phyloP scores from a whole-genome alignment of 2,329 filamentous ascomycete genomes.

The Microdochium nivale region DNA sequence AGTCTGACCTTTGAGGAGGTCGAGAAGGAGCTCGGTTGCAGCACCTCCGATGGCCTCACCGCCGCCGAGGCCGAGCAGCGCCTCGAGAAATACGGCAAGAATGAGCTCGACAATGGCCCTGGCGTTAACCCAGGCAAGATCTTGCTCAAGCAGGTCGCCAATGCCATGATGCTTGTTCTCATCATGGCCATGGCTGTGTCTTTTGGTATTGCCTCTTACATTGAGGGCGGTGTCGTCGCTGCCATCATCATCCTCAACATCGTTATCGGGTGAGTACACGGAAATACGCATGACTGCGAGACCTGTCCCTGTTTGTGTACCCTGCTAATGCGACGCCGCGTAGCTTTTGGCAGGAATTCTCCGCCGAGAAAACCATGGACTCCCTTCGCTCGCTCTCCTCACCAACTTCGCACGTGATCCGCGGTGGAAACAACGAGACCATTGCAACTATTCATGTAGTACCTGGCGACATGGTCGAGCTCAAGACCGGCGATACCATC shows the following conservation, averaged over 20 bases:
- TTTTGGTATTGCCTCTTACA: constrained; percentile 49
- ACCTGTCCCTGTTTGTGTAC: constrained; percentile 11
- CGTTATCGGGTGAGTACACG: constrained; percentile 28
- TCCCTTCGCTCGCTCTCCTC: constrained; percentile 34
- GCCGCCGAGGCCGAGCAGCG: constrained; percentile 54
- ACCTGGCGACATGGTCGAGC: constrained; percentile 46
- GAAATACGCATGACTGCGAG: constrained; percentile 41
- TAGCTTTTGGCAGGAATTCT: constrained; percentile 32
- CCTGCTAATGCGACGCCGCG: not conserved
- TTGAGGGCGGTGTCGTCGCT: constrained; percentile 50
- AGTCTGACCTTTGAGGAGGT: constrained; percentile 18
- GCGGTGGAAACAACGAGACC: constrained; percentile 28
- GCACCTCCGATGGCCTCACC: constrained; percentile 51
- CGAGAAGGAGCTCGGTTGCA: constrained; percentile 28
- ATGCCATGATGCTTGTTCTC: constrained; percentile 60
- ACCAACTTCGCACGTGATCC: constrained; percentile 32
- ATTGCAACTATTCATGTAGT: constrained; percentile 37
- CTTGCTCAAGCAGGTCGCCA: constrained; percentile 56
- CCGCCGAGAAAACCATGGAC: constrained; percentile 41
- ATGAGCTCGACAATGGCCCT: constrained; percentile 52
- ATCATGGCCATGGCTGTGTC: constrained; percentile 49
- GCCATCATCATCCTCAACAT: constrained; percentile 51
- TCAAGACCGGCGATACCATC: constrained; percentile 50
- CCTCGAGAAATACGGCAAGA: constrained; percentile 57
- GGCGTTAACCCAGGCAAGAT: constrained; percentile 56